These are phyloP conservation scores for Ambrosiella xylebori DNA, from an alignment of 2,329 filamentous ascomycete genomes.

Conservation along the genomic window DNA sequence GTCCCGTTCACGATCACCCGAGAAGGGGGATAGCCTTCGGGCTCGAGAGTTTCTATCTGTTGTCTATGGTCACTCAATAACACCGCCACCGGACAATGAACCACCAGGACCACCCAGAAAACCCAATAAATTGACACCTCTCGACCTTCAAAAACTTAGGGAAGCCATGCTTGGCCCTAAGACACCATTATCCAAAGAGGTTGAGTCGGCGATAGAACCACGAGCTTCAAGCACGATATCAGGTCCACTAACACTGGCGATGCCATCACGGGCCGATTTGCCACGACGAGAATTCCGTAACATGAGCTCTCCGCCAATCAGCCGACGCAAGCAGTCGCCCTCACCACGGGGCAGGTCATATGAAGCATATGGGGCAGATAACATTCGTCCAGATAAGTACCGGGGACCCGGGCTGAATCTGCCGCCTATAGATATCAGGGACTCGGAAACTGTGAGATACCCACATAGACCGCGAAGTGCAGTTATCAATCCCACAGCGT, in stretches of 20 bases:
- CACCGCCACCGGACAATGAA: background rate
- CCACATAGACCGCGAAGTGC: slow-evolving; percentile 20
- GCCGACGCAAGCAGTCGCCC: slow-evolving; percentile 3
- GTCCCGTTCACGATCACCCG: background rate
- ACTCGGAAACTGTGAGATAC: slow-evolving; percentile 20
- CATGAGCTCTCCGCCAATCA: slow-evolving; percentile 9
- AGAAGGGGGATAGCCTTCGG: background rate
- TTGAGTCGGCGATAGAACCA: background rate
- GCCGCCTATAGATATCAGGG: slow-evolving; percentile 37
- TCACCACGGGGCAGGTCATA: background rate
- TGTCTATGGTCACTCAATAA: background rate
- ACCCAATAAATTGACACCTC: background rate
- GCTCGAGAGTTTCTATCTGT: background rate
- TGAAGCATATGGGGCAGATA: background rate
- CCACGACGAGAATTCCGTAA: slow-evolving; percentile 7
- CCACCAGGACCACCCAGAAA: background rate
- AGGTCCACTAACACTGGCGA: background rate
- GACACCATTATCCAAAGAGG: background rate
- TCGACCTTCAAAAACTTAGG: background rate
- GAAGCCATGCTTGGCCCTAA: background rate
- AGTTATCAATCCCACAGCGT: slow-evolving; percentile 24
- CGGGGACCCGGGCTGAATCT: background rate
- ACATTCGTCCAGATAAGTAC: background rate
- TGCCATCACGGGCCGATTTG: background rate
- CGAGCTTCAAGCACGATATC: background rate